Base-by-base conservation (phyloP, 2,329 filamentous ascomycete genomes). In the Neonectria faginata region DNA sequence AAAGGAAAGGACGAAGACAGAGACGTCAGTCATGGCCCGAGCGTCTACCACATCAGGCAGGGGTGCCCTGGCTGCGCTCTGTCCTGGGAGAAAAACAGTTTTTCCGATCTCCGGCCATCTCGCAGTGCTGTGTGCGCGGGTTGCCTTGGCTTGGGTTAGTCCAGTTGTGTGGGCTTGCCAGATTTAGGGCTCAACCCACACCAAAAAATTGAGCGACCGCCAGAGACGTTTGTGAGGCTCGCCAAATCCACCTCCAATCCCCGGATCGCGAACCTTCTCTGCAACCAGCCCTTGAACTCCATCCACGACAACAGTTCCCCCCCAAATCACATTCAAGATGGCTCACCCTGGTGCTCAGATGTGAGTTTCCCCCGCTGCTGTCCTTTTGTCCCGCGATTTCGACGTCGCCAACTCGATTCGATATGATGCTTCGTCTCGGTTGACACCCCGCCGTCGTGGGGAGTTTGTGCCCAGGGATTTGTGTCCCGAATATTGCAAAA, bases 271-370 rank as follows among this genome's bases (percentile, higher is more conserved):
- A 75, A 70, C 67, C 72, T 73, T 65, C 71, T 74, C 73, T 73
- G 68, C 67, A 74, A 70, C 72, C 71, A 65, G 60, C 60, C 65
- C 71, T 76, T 75, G 73, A 75, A 74, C 76, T 77, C 76, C 74
- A 74, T 79, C 75, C 76, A 78, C 74, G 76, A 72, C 73, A 78
- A 66, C 71, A 71, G 69, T 67, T 71, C 74, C 73, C 71, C 71
- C 70, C 71, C 74, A 77, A 69, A 61, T 60, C 54, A 60, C 67
- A 78, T 79, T 80, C 84, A 88, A 82, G 73, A 88, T 88, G 86
- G 85, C 86, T 82, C 81, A 84, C 79, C 84, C 86, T 74, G 86
- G 86, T 79, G 80, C 85, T 79, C 86, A 88, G 80, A 88, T 89
- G 86, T 89, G 81, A 86, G 86, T 67, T 65, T 51, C 60, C 62